Evolutionary conservation across 2,329 filamentous ascomycete genomes (phyloP).

Genomic region (Penicillium glabrum): DNA sequence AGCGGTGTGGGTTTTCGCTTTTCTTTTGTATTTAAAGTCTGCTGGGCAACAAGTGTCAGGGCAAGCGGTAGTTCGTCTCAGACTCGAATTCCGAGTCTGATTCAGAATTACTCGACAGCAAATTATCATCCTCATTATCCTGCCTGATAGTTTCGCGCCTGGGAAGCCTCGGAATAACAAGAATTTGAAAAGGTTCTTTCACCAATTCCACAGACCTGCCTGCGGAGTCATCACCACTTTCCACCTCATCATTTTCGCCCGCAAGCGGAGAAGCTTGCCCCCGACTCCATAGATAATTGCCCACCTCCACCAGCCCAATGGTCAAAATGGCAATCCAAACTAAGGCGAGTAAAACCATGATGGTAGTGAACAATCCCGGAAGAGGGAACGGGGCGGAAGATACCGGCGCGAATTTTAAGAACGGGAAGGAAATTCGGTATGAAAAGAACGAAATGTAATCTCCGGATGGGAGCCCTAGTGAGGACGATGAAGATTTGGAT

Average conservation of each 20-base stretch:
- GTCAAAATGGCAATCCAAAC: slow-evolving; percentile 24
- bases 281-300: slow-evolving; percentile 17
- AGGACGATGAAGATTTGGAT: neutral
- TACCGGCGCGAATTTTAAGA: slow-evolving; percentile 4
- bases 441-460: slow-evolving; percentile 11
- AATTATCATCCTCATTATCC: neutral
- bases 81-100: neutral
- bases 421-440: slow-evolving; percentile 12
- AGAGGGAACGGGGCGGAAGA: slow-evolving; percentile 4
- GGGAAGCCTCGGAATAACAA: neutral
- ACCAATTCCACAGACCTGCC: neutral
- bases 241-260: neutral
- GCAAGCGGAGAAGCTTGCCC: neutral
- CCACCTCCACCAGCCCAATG: slow-evolving; percentile 21
- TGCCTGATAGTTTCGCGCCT: neutral
- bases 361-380: slow-evolving; percentile 12
- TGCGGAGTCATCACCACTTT: neutral
- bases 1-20: neutral
- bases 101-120: neutral
- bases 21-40: neutral
- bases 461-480: neutral
- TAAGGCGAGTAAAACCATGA: slow-evolving; percentile 19
- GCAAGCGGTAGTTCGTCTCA: neutral
- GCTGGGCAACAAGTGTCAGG: neutral
- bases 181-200: slow-evolving; percentile 6